Conservation (phyloP, 345 rosid genomes). For the Erucastrum elatum region DNA sequence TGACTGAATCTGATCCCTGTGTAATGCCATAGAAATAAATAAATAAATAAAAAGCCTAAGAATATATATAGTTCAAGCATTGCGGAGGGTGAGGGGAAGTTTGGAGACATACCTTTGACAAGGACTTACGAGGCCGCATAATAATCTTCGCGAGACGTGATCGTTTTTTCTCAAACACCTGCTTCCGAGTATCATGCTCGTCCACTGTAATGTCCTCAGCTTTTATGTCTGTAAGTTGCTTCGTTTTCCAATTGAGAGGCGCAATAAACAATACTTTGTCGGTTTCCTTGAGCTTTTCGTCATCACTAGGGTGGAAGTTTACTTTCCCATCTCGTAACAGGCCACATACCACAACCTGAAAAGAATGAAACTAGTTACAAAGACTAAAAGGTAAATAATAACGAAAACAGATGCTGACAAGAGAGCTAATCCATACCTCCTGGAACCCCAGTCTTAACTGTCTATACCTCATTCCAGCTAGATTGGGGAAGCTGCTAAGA, state of each 20-base stretch:
- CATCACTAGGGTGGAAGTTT: constrained; percentile 80
- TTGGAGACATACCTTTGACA: constrained; percentile 67
- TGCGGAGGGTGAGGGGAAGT: not conserved
- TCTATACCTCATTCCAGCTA: constrained; percentile 66
- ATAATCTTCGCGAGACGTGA: constrained; percentile 54
- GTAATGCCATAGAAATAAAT: constrained; percentile 16
- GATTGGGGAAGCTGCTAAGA: constrained; percentile 74
- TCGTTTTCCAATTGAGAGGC: constrained; percentile 63
- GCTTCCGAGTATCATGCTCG: constrained; percentile 39
- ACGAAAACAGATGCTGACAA: constrained; percentile 9
- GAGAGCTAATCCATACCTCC: constrained; percentile 51
- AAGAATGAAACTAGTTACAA: constrained; percentile 9
- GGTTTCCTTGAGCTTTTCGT: constrained; percentile 62
- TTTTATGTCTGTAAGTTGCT: constrained; percentile 46
- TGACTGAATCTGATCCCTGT: constrained; percentile 65
- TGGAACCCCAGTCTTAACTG: constrained; percentile 70
- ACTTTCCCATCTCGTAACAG: constrained; percentile 72
- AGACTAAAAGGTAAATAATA: not conserved
- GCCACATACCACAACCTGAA: constrained; percentile 94
- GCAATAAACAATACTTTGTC: constrained; percentile 89
- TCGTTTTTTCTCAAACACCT: constrained; percentile 50
- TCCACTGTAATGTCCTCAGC: constrained; percentile 39
- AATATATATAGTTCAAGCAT: not conserved
- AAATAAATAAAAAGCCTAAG: not conserved
- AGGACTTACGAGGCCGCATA: constrained; percentile 49